Percentiles rank a stretch among this genome's conserved stretches.
Evolutionary conservation across 352 stramenopile genomes (phyloP).

Genomic region (Poterioochromonas sp.): DNA sequence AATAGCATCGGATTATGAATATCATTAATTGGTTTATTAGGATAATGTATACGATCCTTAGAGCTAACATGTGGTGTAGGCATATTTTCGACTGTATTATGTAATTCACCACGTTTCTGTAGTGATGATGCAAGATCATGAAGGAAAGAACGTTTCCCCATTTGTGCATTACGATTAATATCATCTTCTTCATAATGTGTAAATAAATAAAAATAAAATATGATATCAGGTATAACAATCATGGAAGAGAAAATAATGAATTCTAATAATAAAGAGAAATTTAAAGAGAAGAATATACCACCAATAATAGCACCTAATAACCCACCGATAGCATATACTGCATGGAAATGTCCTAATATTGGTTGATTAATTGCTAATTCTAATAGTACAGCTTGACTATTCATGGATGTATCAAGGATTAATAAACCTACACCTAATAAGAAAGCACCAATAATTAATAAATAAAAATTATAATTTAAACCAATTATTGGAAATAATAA

Average conservation of each 20-base stretch:
- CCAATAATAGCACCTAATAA: background rate
- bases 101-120: too few relatives aligned
- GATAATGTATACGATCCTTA: too few relatives aligned
- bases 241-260: background rate
- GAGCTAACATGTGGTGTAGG: too few relatives aligned
- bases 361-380: background rate
- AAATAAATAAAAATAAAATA: conserved; percentile 20
- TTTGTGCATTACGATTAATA: background rate
- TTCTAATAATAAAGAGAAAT: background rate
- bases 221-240: background rate
- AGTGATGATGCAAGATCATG: background rate
- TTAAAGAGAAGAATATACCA: background rate
- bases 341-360: background rate
- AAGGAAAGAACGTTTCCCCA: background rate
- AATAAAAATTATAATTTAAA: background rate
- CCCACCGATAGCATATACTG: background rate
- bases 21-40: background rate
- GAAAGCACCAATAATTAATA: background rate
- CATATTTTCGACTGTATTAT: too few relatives aligned
- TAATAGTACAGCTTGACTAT: background rate
- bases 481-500: background rate
- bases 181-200: conserved; percentile 1
- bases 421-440: background rate
- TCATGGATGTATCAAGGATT: background rate
- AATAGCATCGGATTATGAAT: background rate